Evolutionary conservation across 495 filamentous ascomycete genomes (phyloP).

Genomic region (Penicillium dipodomyicola): DNA sequence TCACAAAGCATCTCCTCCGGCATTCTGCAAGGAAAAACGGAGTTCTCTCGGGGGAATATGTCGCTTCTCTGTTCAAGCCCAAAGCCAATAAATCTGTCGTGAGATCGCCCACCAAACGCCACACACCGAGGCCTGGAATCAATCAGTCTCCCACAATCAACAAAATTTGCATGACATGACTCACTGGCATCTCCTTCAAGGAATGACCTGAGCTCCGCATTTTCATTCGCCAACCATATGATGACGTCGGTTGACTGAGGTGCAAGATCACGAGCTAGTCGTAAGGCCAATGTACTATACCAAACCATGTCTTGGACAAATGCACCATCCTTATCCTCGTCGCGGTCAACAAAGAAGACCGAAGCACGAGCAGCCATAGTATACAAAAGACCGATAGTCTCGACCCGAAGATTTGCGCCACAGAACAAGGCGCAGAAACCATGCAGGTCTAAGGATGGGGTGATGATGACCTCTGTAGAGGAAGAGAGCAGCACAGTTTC

Average conservation of each 20-base stretch:
- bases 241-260: conserved; percentile 21
- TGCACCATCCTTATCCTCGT: conserved; percentile 4
- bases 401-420: conserved; percentile 20
- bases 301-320: conserved; percentile 20
- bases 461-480: too few relatives aligned
- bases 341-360: conserved; percentile 5
- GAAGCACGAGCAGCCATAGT: conserved; percentile 21
- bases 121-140: conserved; percentile 19
- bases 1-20: conserved; percentile 17
- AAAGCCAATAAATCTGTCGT: conserved; percentile 22
- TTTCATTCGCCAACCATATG: conserved; percentile 23
- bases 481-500: too few relatives aligned
- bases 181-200: conserved; percentile 26
- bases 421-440: conserved; percentile 13
- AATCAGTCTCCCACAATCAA: conserved; percentile 3
- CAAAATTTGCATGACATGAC: conserved; percentile 2
- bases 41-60: conserved; percentile 16
- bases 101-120: conserved; percentile 22
- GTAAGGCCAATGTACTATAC: conserved; percentile 16
- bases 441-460: too few relatives aligned
- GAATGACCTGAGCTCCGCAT: conserved; percentile 14
- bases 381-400: conserved; percentile 22
- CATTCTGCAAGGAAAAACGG: conserved; percentile 25
- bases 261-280: conserved; percentile 21
- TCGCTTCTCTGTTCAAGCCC: conserved; percentile 21